Percentiles rank a stretch among this genome's conserved stretches.
Conservation (phyloP, 306 rosid genomes). For the Rubus parviflorus region DNA sequence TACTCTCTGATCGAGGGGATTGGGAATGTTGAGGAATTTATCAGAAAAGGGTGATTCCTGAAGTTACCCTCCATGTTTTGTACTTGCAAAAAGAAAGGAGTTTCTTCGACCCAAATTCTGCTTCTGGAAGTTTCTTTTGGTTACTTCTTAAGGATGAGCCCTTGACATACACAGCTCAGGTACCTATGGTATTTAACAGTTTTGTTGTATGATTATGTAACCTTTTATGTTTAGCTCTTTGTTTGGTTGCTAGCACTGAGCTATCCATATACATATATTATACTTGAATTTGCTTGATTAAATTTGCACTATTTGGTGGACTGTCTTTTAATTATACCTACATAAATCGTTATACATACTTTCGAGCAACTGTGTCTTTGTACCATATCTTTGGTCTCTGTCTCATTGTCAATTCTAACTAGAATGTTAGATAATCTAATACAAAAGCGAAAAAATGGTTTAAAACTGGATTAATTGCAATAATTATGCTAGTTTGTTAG, state of each 20-base stretch:
- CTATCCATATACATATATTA: constrained; percentile 7
- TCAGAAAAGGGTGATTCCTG: constrained; percentile 36
- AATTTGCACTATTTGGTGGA: too few relatives aligned
- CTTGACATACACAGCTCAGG: constrained; percentile 23
- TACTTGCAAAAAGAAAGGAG: constrained; percentile 10
- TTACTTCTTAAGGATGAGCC: constrained; percentile 13
- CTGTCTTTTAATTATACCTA: too few relatives aligned
- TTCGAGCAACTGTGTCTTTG: too few relatives aligned
- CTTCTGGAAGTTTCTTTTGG: constrained; percentile 15
- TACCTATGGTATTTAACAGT: constrained; percentile 18
- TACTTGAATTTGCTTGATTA: neutral
- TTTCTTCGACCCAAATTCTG: constrained; percentile 18
- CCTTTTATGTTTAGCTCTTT: neutral
- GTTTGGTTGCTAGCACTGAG: constrained; percentile 6
- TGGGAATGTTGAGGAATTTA: constrained; percentile 35
- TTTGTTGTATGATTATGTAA: constrained; percentile 2
- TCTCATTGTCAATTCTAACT: neutral
- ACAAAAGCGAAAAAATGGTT: neutral
- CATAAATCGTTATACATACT: too few relatives aligned
- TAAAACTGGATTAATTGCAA: neutral
- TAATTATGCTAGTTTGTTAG: too few relatives aligned
- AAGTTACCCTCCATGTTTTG: constrained; percentile 20
- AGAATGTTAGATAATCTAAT: neutral
- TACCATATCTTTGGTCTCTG: too few relatives aligned
- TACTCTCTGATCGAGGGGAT: constrained; percentile 60